A percentile compares a stretch with the other conserved stretches of the same genome.
Evolutionary conservation across 2,329 filamentous ascomycete genomes (phyloP).

Genomic region (Byssochlamys sp.): DNA sequence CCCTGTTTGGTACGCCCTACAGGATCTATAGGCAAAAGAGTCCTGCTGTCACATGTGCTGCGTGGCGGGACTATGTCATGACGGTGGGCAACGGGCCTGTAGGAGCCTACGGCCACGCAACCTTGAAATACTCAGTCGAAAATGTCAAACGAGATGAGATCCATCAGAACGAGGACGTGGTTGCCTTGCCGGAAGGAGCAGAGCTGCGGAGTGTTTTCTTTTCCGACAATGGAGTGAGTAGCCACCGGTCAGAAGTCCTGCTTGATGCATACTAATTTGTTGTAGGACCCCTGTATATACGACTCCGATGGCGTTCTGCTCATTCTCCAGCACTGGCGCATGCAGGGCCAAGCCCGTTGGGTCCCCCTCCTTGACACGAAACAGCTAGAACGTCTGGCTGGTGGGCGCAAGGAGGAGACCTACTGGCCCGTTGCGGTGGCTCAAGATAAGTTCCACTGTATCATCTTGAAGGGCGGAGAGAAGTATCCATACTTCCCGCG

Average conservation of each 20-base stretch:
- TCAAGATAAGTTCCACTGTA: conserved; percentile 88
- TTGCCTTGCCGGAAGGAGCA: conserved; percentile 67
- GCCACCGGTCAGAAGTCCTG: not conserved
- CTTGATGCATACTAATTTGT: conserved; percentile 5
- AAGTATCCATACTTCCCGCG: conserved; percentile 86
- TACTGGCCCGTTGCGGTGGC: conserved; percentile 96
- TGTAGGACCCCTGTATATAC: conserved; percentile 85
- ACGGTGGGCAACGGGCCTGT: conserved; percentile 89
- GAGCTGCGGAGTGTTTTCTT: conserved; percentile 80
- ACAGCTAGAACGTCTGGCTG: conserved; percentile 68
- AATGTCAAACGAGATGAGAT: conserved; percentile 88
- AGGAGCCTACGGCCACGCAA: conserved; percentile 64
- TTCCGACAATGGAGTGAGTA: conserved; percentile 70
- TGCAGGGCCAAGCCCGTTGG: conserved; percentile 76
- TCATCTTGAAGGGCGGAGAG: conserved; percentile 94
- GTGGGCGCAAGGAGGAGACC: conserved; percentile 73
- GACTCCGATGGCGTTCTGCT: conserved; percentile 83
- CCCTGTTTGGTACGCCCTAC: conserved; percentile 80
- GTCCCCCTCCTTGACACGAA: conserved; percentile 85
- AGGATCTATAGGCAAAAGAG: conserved; percentile 87
- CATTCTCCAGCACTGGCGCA: conserved; percentile 83
- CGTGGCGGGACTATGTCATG: conserved; percentile 92
- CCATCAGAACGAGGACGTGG: conserved; percentile 87
- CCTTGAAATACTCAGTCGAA: conserved; percentile 81
- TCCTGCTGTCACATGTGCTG: conserved; percentile 84